These are phyloP conservation scores for Globisporangium spiculum DNA, from an alignment of 352 stramenopile genomes.

Conservation along the genomic window DNA sequence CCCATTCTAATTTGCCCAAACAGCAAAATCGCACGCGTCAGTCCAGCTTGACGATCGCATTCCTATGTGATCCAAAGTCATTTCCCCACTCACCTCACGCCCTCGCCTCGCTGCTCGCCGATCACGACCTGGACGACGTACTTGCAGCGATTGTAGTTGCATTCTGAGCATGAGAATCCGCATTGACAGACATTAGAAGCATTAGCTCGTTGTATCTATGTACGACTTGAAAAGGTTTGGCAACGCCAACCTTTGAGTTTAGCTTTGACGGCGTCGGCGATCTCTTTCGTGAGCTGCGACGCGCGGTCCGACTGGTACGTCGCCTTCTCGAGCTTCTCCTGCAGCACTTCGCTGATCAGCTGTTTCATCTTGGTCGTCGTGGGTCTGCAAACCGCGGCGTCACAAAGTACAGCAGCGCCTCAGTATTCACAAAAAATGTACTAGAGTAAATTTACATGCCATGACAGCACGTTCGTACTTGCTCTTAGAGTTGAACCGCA, in stretches of 20 bases:
- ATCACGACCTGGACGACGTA: constrained; percentile 91
- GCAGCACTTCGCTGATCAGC: constrained; percentile 58
- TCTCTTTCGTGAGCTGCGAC: constrained; percentile 78
- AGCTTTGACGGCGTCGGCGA: constrained; percentile 82
- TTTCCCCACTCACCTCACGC: constrained; percentile 38
- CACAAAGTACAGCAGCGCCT: background rate
- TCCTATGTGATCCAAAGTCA: too few relatives aligned
- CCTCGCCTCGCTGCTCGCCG: constrained; percentile 86
- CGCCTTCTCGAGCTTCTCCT: constrained; percentile 62
- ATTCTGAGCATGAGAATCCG: constrained; percentile 17
- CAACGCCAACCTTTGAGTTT: constrained; percentile 66
- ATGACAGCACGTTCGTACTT: constrained; percentile 21
- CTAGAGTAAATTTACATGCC: background rate
- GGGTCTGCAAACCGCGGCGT: constrained; percentile 24
- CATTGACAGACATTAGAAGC: background rate
- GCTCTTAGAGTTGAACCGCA: constrained; percentile 61
- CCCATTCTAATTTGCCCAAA: constrained; percentile 58
- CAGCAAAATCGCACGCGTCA: constrained; percentile 13
- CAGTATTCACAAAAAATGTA: background rate
- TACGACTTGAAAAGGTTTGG: too few relatives aligned
- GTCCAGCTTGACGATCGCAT: too few relatives aligned
- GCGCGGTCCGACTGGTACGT: constrained; percentile 72
- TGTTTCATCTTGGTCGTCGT: constrained; percentile 84
- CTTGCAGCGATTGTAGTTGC: constrained; percentile 86
- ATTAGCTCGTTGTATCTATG: too few relatives aligned